Base-by-base conservation (phyloP, 495 filamentous ascomycete genomes). In the Aspergillus heteromorphus region DNA sequence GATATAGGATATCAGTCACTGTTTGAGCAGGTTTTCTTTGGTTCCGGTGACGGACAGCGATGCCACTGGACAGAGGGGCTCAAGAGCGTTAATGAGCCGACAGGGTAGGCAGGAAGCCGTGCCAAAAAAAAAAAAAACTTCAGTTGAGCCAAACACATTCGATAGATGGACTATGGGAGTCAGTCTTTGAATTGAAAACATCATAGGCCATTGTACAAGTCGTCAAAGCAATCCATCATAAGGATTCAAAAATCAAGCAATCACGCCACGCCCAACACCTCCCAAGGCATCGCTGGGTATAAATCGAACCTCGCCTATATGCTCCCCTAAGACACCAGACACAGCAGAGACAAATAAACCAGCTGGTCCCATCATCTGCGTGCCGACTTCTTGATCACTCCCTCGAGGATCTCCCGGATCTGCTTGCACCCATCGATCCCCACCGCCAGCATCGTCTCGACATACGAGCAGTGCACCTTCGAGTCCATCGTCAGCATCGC, bases 371-470 rank as follows among this genome's bases (percentile, higher is more conserved):
- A 49, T 58, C 52, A 58, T 21, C 55, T 40, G 27, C 58, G 54
- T 23, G 56, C 68, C 9, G 72, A 71, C 20, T 65, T 70, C 57
- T 73, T 74, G 47, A 77, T 71, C 18, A 85, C 81, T 51, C 82
- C 82, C 47, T 82, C 76, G 45, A 95, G 65, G 29, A 96, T 82
- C 62, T 86, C 83, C 55, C 87, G 80, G 21, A 98, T 79, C 70
- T 91, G 87, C 68, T 82, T 87, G 70, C 95, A 97, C 38, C 91
- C 93, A 70, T 96, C 92, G 40, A 96, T 84, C 0, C 87, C 95
- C 10, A 93, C 90, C 0, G 87, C 89, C 60, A 97, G 68, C 89
- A 98, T 95, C 0, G 86, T 87, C 73, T 98, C 93, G 30, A 97
- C 63, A 60, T 88, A 80, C 34, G 80, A 81, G 45, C 84, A 79